Evolutionary conservation across 257 asterid species (phyloP), one percentile per base, ranked within the genome.

Genomic region (Lantana camara): DNA sequence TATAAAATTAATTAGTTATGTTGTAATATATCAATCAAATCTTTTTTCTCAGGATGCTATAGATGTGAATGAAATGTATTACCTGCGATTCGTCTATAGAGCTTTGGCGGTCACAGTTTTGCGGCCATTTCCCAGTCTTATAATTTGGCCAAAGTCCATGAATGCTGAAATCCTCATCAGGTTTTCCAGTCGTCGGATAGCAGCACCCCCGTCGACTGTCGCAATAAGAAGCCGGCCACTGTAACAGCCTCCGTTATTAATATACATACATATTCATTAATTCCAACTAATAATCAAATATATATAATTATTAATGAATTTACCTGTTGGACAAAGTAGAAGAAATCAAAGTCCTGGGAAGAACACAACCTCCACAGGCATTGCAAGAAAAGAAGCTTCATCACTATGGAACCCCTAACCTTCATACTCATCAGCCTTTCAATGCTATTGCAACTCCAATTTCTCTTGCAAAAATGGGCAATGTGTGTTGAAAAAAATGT

Each of bases 141-240:
- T 79, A 82, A 67, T 91, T 91, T 1, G 97, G 97, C 95, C 97
- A 91, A 20, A 91, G 67, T n/a, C 97, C 97, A 64, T 91, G 97
- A 34, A 91, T 83, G 55, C 93, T 73, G 70, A 91, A 91, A 74
- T 88, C 93, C 20, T 84, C 88, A 0, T 63, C 79, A 0, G 95
- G 95, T 30, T 80, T 85, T 30, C 96, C 96, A 0, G 95, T 82
- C 0, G 78, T 83, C 0, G 97, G 95, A 66, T 82, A 85, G 66
- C 97, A 91, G 24, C 97, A 91, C 37, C 96, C 75, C 4, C 57
- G 76, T 59, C 78, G 66, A 8, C 95, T 67, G 24, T 82, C 96
- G 32, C 96, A 91, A 29, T 79, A 83, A 0, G 97, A 83, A n/a
- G 69, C 86, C 1, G 97, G 96, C 97, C 96, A 88, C 97, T 88